Evolutionary conservation across 1,284 basidiomycete species (phyloP).

Genomic region (Puccinia polysora): DNA sequence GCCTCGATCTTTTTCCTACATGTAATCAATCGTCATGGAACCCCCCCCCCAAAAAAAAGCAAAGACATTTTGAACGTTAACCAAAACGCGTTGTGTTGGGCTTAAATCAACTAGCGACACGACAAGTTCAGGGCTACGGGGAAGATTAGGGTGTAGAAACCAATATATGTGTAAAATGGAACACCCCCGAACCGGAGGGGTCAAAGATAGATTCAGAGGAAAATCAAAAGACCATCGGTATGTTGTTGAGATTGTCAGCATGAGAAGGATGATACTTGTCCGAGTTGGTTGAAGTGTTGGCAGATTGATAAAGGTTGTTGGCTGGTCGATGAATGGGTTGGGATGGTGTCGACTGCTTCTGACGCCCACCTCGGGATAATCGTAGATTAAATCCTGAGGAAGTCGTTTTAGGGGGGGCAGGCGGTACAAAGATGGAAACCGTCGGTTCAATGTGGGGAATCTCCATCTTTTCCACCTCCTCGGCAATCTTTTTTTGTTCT

Average conservation of each 20-base stretch:
- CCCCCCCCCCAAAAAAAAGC: no score
- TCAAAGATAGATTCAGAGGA: no score
- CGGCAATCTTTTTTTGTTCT: constrained; percentile 16
- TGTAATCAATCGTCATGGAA: no score
- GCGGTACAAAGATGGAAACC: constrained; percentile 10
- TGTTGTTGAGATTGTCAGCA: constrained; percentile 1
- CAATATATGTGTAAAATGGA: no score
- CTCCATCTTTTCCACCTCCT: constrained; percentile 27
- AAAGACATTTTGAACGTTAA: no score
- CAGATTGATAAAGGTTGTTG: not conserved
- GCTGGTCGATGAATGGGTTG: not conserved
- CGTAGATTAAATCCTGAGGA: not conserved
- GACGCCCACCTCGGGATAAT: constrained; percentile 17
- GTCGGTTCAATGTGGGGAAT: constrained; percentile 19
- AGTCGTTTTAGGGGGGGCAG: not conserved
- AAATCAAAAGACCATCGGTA: constrained; percentile 28
- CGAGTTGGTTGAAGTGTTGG: not conserved
- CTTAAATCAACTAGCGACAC: no score
- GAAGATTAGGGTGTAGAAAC: no score
- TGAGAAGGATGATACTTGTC: not conserved
- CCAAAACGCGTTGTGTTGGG: no score
- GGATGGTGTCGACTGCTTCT: not conserved
- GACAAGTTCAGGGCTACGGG: no score
- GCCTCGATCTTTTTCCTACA: no score
- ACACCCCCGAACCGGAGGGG: no score